A percentile compares a stretch with the other conserved stretches of the same genome.
phyloP scores from a whole-genome alignment of 805 yeast species.

The Metschnikowia lachancei region DNA sequence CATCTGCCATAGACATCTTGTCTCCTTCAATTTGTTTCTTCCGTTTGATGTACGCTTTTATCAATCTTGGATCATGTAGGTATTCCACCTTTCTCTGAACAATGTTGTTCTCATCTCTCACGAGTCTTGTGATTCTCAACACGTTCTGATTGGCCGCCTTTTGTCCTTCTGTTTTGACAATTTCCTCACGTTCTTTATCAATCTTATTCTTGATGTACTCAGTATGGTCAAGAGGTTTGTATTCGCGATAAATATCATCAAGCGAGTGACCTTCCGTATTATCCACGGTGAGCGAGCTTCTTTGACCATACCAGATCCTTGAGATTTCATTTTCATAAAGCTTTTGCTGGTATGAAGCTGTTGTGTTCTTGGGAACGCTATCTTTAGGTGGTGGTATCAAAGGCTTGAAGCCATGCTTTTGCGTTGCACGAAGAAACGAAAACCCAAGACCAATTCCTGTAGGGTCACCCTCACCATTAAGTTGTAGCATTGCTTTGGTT shows the following conservation, averaged over 20 bases:
- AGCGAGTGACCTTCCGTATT: slow-evolving; percentile 39
- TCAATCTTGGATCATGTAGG: slow-evolving; percentile 81
- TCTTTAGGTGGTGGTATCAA: slow-evolving; percentile 36
- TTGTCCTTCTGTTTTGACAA: slow-evolving; percentile 27
- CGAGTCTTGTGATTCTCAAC: slow-evolving; percentile 65
- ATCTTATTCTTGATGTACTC: slow-evolving; percentile 33
- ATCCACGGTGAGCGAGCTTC: slow-evolving; percentile 48
- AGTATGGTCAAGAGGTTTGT: slow-evolving; percentile 35
- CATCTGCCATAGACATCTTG: slow-evolving; percentile 53
- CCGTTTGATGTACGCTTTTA: slow-evolving; percentile 75
- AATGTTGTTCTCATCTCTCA: slow-evolving; percentile 80
- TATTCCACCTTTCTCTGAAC: slow-evolving; percentile 77
- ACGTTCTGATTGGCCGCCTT: slow-evolving; percentile 24
- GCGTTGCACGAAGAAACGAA: slow-evolving; percentile 84
- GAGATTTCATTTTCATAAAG: slow-evolving; percentile 88
- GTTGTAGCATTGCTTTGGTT: slow-evolving; percentile 93
- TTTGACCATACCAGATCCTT: slow-evolving; percentile 87
- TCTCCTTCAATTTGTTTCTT: slow-evolving; percentile 63
- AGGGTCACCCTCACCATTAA: slow-evolving; percentile 94
- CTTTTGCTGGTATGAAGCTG: slow-evolving; percentile 67
- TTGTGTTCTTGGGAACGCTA: slow-evolving; percentile 37
- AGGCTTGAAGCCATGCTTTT: slow-evolving; percentile 84
- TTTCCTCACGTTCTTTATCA: slow-evolving; percentile 35
- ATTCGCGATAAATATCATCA: slow-evolving; percentile 36
- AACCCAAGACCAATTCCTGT: slow-evolving; percentile 88